Conservation (phyloP, 805 yeast genomes). For the Candida ficus region DNA sequence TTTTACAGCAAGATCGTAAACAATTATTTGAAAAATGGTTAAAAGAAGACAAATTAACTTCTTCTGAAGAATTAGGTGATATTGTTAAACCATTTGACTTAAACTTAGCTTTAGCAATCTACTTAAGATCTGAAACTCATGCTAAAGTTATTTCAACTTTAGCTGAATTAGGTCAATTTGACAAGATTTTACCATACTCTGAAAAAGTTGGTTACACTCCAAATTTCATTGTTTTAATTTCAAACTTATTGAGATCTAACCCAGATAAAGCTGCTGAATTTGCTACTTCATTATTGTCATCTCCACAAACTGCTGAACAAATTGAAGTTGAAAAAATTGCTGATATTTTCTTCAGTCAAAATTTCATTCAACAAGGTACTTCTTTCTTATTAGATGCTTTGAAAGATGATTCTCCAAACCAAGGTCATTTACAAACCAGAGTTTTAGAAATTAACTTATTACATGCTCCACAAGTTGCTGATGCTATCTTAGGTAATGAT, state of each 20-base stretch:
- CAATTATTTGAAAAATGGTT: constrained; percentile 95
- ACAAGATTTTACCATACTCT: constrained; percentile 90
- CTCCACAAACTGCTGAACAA: constrained; percentile 50
- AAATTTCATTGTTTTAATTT: constrained; percentile 83
- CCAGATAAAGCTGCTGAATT: constrained; percentile 99
- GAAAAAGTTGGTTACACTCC: constrained; percentile 86
- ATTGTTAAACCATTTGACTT: constrained; percentile 84
- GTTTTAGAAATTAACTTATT: constrained; percentile 86
- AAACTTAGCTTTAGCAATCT: constrained; percentile 84
- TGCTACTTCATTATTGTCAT: constrained; percentile 76
- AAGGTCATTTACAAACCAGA: constrained; percentile 93
- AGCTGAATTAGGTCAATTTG: constrained; percentile 96
- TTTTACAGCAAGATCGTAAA: constrained; percentile 89
- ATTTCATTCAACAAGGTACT: constrained; percentile 95
- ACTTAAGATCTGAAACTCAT: constrained; percentile 75
- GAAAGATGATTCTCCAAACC: constrained; percentile 89
- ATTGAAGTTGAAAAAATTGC: constrained; percentile 83
- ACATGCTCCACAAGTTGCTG: constrained; percentile 99
- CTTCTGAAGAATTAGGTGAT: constrained; percentile 97
- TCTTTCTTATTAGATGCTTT: constrained; percentile 94
- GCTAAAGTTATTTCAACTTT: constrained; percentile 86
- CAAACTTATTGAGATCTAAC: constrained; percentile 82
- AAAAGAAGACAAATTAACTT: constrained; percentile 88
- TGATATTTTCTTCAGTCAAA: constrained; percentile 91
- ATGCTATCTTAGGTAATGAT: constrained; percentile 92